Evolutionary conservation across 1,284 basidiomycete genomes (phyloP).

Genomic region (Malassezia obtusa): DNA sequence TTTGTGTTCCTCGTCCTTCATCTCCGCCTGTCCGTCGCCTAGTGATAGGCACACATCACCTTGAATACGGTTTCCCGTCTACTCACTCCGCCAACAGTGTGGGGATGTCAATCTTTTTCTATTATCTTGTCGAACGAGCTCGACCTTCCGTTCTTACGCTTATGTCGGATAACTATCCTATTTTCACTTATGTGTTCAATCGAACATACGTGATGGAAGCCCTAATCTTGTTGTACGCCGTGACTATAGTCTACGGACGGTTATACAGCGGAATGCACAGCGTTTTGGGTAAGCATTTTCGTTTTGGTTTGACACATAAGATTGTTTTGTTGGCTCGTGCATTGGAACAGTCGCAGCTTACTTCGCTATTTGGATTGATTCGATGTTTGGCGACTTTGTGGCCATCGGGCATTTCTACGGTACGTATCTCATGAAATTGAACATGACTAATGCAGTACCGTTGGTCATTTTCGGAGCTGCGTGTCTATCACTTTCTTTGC

Average conservation of each 20-base stretch:
- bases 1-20: slow-evolving; percentile 82
- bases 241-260: slow-evolving; percentile 75
- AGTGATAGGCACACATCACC: slow-evolving; percentile 49
- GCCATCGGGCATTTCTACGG: neutral
- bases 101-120: slow-evolving; percentile 59
- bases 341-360: neutral
- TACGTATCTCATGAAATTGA: neutral
- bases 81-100: slow-evolving; percentile 88
- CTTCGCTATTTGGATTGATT: neutral
- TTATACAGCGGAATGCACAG: slow-evolving; percentile 58
- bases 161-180: neutral
- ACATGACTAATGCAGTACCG: slow-evolving; percentile 57
- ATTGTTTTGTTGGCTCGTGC: slow-evolving; percentile 41
- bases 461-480: slow-evolving; percentile 58
- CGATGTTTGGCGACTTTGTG: neutral
- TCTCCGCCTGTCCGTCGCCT: slow-evolving; percentile 79
- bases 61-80: slow-evolving; percentile 79
- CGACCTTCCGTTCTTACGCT: neutral
- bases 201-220: slow-evolving; percentile 27
- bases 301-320: slow-evolving; percentile 14
- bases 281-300: slow-evolving; percentile 20
- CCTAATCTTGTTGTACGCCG: slow-evolving; percentile 43
- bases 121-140: slow-evolving; percentile 25
- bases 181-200: slow-evolving; percentile 1
- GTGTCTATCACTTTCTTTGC: slow-evolving; percentile 60